phyloP scores from a whole-genome alignment of 1,284 basidiomycete species.

The Malassezia brasiliensis region DNA sequence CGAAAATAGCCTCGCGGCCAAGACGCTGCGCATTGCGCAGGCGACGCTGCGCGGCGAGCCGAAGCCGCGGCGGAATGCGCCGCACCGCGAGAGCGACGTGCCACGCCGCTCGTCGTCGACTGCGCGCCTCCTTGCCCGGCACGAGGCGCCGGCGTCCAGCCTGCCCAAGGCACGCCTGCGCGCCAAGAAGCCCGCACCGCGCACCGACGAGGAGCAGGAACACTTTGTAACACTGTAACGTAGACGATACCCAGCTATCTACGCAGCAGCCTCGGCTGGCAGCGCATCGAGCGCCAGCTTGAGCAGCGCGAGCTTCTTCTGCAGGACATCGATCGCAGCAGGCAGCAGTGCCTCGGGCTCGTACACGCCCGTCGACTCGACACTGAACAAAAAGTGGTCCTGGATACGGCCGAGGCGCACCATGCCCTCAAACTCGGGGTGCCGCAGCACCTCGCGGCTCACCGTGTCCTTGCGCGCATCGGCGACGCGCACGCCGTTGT shows the following conservation, averaged over 20 bases:
- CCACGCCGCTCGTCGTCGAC: background rate
- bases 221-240: too few relatives aligned
- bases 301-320: slow-evolving; percentile 60
- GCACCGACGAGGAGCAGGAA: too few relatives aligned
- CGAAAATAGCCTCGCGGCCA: slow-evolving; percentile 9
- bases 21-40: slow-evolving; percentile 13
- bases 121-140: slow-evolving; percentile 4
- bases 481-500: slow-evolving; percentile 56
- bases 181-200: background rate
- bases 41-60: slow-evolving; percentile 8
- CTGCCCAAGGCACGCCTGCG: slow-evolving; percentile 7
- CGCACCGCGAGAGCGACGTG: background rate
- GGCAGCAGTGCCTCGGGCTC: slow-evolving; percentile 71
- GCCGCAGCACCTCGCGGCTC: slow-evolving; percentile 80
- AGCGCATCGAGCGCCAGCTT: slow-evolving; percentile 34
- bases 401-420: slow-evolving; percentile 76
- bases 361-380: slow-evolving; percentile 85
- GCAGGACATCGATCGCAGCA: slow-evolving; percentile 72
- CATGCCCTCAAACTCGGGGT: slow-evolving; percentile 77
- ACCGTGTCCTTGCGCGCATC: slow-evolving; percentile 77
- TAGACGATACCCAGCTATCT: background rate
- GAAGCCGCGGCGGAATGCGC: background rate
- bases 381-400: slow-evolving; percentile 85
- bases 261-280: background rate
- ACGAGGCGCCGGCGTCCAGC: background rate